A percentile compares a stretch with the other conserved stretches of the same genome.
Evolutionary conservation across 2,329 filamentous ascomycete species (phyloP).

Genomic region (Exophiala oligosperma): DNA sequence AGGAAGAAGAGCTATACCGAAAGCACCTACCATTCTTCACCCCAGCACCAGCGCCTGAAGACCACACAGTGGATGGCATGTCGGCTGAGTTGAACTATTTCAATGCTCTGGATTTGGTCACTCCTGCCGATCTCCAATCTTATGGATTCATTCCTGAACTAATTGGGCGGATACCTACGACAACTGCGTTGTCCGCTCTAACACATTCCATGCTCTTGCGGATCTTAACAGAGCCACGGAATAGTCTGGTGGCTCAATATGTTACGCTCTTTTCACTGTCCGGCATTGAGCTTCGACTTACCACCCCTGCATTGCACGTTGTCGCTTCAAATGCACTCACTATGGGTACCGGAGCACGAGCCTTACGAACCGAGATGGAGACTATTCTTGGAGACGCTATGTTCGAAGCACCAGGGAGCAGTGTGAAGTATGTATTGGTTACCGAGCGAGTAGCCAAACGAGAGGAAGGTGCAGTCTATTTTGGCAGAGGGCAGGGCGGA

Average conservation of each 20-base stretch:
- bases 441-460: slow-evolving; percentile 68
- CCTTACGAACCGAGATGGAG: slow-evolving; percentile 78
- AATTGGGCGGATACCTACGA: slow-evolving; percentile 92
- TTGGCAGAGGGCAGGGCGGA: slow-evolving; percentile 52
- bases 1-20: slow-evolving; percentile 61
- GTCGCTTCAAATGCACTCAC: slow-evolving; percentile 70
- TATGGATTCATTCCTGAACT: slow-evolving; percentile 94
- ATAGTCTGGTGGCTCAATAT: slow-evolving; percentile 86
- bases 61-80: slow-evolving; percentile 29
- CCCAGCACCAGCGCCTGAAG: slow-evolving; percentile 42
- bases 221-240: slow-evolving; percentile 88
- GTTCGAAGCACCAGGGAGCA: slow-evolving; percentile 70
- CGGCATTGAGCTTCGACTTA: slow-evolving; percentile 76
- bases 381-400: slow-evolving; percentile 75
- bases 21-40: slow-evolving; percentile 60
- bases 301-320: slow-evolving; percentile 74
- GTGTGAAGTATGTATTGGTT: slow-evolving; percentile 70
- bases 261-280: slow-evolving; percentile 82
- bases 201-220: slow-evolving; percentile 69
- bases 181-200: slow-evolving; percentile 79
- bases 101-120: slow-evolving; percentile 69
- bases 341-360: slow-evolving; percentile 77
- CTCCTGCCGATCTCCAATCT: slow-evolving; percentile 72
- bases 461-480: slow-evolving; percentile 55
- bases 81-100: slow-evolving; percentile 47